Conservation (phyloP, 2,329 filamentous ascomycete species). For the Venturia effusa region DNA sequence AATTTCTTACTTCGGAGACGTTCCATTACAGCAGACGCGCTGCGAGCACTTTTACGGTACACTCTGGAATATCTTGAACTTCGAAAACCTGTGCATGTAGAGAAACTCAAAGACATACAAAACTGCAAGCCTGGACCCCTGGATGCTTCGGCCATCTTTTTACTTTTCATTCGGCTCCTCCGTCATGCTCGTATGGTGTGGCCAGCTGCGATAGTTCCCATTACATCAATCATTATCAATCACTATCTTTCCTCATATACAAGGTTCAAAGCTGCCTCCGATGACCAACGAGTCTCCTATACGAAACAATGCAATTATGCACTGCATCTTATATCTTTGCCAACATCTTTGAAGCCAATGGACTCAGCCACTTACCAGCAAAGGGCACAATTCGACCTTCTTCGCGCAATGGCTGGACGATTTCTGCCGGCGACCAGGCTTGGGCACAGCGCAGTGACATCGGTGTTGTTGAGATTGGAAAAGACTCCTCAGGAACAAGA, state of each 20-base stretch:
- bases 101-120: not conserved
- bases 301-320: slow-evolving; percentile 36
- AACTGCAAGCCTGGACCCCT: not conserved
- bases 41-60: slow-evolving; percentile 29
- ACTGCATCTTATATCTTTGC: slow-evolving; percentile 37
- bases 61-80: not conserved
- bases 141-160: slow-evolving; percentile 20
- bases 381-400: slow-evolving; percentile 45
- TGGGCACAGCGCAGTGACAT: slow-evolving; percentile 46
- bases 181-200: slow-evolving; percentile 39
- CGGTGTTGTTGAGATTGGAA: slow-evolving; percentile 45
- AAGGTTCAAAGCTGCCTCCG: not conserved
- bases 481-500: slow-evolving; percentile 46
- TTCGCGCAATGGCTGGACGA: slow-evolving; percentile 46
- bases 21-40: slow-evolving; percentile 28
- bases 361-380: slow-evolving; percentile 39
- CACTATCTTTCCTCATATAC: not conserved
- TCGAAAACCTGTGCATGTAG: not conserved
- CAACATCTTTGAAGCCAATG: slow-evolving; percentile 39
- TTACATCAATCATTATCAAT: slow-evolving; percentile 28
- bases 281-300: not conserved
- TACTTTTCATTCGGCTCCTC: slow-evolving; percentile 36
- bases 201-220: slow-evolving; percentile 34
- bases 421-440: slow-evolving; percentile 43
- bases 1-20: slow-evolving; percentile 35